These are phyloP conservation scores for Quercus alba DNA, from an alignment of 306 rosid genomes.

Conservation along the genomic window DNA sequence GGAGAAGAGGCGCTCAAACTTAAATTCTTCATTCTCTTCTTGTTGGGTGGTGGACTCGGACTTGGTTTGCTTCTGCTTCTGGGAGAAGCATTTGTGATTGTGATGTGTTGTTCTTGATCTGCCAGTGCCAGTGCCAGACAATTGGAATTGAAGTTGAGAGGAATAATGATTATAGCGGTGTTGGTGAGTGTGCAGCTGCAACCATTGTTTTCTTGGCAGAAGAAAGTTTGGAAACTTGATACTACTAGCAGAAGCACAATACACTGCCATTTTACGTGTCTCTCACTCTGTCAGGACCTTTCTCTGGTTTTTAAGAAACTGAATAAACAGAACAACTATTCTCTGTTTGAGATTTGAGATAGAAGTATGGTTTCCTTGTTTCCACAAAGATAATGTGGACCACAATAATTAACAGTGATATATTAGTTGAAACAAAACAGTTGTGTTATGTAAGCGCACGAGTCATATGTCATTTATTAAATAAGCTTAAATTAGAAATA, in stretches of 20 bases:
- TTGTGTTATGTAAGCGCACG: too few relatives aligned
- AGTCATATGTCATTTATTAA: too few relatives aligned
- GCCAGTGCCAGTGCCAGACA: not conserved
- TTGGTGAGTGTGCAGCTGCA: not conserved
- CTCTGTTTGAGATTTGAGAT: too few relatives aligned
- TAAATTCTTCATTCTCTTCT: constrained; percentile 15
- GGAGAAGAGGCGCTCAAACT: constrained; percentile 63
- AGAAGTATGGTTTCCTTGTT: too few relatives aligned
- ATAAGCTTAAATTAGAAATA: too few relatives aligned
- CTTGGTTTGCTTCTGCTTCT: constrained; percentile 28
- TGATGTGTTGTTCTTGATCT: constrained; percentile 7
- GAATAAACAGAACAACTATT: not conserved
- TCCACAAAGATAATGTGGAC: too few relatives aligned
- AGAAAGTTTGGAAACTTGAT: constrained; percentile 10
- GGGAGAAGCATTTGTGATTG: constrained; percentile 34
- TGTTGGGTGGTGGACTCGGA: constrained; percentile 26
- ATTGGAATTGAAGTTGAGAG: constrained; percentile 9
- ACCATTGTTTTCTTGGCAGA: constrained; percentile 16
- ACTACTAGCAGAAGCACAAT: constrained; percentile 1
- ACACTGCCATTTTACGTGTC: constrained; percentile 2
- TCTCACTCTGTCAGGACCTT: too few relatives aligned
- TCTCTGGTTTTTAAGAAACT: not conserved
- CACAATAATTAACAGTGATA: too few relatives aligned
- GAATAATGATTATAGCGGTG: not conserved
- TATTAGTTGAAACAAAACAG: too few relatives aligned